A percentile compares a stretch with the other conserved stretches of the same genome.
These are phyloP conservation scores for Auriscalpium vulgare DNA, from an alignment of 768 basidiomycete genomes.

Conservation along the genomic window DNA sequence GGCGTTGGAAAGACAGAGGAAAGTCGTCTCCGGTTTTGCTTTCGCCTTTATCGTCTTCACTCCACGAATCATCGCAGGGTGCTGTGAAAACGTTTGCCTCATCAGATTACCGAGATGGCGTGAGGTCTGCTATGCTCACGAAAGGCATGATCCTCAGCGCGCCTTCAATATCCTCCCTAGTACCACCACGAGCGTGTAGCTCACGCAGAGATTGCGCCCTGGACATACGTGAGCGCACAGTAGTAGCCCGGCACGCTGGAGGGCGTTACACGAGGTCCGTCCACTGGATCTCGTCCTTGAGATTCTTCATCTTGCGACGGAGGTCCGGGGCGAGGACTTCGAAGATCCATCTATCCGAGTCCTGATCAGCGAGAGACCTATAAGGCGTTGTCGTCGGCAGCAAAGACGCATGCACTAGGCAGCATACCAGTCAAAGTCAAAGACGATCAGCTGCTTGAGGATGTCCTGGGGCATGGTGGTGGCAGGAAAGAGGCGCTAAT, in stretches of 20 bases:
- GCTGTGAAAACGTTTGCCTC: slow-evolving; percentile 39
- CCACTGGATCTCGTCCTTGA: slow-evolving; percentile 68
- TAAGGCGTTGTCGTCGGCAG: not conserved
- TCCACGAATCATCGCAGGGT: slow-evolving; percentile 94
- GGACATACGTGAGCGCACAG: slow-evolving; percentile 1
- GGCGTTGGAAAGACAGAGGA: slow-evolving; percentile 91
- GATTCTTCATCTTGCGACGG: slow-evolving; percentile 69
- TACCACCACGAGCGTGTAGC: slow-evolving; percentile 61
- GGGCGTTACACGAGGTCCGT: slow-evolving; percentile 84
- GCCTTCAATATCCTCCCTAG: slow-evolving; percentile 65
- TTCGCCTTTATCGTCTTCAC: slow-evolving; percentile 67
- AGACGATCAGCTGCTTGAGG: slow-evolving; percentile 72
- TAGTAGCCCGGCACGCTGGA: not conserved
- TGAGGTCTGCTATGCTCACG: slow-evolving; percentile 36
- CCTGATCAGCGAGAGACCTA: slow-evolving; percentile 92
- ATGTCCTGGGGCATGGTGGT: slow-evolving; percentile 18
- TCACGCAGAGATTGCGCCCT: slow-evolving; percentile 68
- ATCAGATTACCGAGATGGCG: not conserved
- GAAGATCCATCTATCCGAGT: slow-evolving; percentile 89
- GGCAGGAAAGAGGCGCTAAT: not conserved
- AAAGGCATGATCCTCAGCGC: slow-evolving; percentile 81
- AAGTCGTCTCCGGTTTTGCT: slow-evolving; percentile 56
- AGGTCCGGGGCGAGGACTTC: slow-evolving; percentile 83
- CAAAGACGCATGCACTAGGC: not conserved
- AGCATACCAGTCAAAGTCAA: slow-evolving; percentile 91